Percentiles rank a stretch among this genome's conserved stretches.
These are phyloP conservation scores for Immersiporthe knoxdaviesiana DNA, from an alignment of 2,329 filamentous ascomycete species.

Conservation along the genomic window DNA sequence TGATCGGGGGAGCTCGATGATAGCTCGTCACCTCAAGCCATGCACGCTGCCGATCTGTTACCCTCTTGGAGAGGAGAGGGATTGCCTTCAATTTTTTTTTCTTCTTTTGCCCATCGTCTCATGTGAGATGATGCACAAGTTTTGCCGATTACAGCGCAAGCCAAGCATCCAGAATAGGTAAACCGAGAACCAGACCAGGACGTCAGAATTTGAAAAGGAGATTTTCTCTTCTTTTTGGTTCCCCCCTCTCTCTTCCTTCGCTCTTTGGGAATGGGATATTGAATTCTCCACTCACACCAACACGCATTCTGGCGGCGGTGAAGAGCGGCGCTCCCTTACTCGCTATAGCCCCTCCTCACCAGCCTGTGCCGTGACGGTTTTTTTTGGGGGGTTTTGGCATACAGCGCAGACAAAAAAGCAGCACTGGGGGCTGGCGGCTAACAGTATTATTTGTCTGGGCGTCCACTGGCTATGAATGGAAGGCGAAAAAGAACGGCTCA, in stretches of 20 bases:
- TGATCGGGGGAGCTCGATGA: background rate
- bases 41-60: constrained; percentile 2
- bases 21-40: background rate
- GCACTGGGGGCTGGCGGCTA: background rate
- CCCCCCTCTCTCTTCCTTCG: background rate
- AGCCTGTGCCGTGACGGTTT: background rate
- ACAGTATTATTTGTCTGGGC: background rate
- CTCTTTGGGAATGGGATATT: background rate
- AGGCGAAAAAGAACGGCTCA: background rate
- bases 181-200: background rate
- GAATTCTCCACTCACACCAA: constrained; percentile 9
- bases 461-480: background rate
- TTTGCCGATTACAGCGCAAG: constrained; percentile 1
- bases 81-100: background rate
- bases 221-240: background rate
- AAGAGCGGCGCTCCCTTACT: constrained; percentile 2
- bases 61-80: background rate
- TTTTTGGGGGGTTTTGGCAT: no score
- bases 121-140: background rate
- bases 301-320: background rate
- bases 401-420: background rate
- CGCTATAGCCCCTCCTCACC: background rate
- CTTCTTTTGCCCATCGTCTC: background rate
- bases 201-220: background rate
- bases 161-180: background rate